Evolutionary conservation across 768 basidiomycete genomes (phyloP).

Genomic region (Rhodosporidiobolus odoratus): DNA sequence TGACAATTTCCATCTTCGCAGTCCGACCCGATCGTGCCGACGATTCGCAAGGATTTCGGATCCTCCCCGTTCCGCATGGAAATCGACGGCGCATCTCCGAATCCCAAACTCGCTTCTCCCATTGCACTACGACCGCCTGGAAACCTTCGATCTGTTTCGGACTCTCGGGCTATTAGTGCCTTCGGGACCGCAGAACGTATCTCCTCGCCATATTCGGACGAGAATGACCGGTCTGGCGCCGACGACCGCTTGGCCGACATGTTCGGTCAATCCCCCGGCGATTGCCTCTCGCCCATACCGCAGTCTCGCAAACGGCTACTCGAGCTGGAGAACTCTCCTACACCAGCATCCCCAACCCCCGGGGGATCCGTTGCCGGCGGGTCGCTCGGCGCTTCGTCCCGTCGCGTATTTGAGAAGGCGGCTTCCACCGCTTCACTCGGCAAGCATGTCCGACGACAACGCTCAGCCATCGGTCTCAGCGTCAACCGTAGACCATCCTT

Average conservation of each 20-base stretch:
- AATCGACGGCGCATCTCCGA: slow-evolving; percentile 34
- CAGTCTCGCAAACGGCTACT: slow-evolving; percentile 34
- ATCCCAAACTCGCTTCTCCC: slow-evolving; percentile 9
- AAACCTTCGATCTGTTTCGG: slow-evolving; percentile 28
- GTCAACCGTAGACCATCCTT: slow-evolving; percentile 17
- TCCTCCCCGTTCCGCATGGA: slow-evolving; percentile 37
- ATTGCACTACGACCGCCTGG: slow-evolving; percentile 4
- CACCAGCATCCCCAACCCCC: slow-evolving; percentile 9
- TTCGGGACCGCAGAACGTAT: too few species aligned
- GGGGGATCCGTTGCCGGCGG: background rate
- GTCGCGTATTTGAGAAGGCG: slow-evolving; percentile 16
- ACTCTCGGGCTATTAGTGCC: slow-evolving; percentile 4
- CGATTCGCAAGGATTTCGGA: slow-evolving; percentile 1
- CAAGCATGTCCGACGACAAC: slow-evolving; percentile 23
- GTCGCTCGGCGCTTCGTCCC: slow-evolving; percentile 12
- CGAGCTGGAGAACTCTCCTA: slow-evolving; percentile 35
- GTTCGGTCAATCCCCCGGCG: slow-evolving; percentile 13
- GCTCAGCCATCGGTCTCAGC: slow-evolving; percentile 19
- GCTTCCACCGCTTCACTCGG: slow-evolving; percentile 10
- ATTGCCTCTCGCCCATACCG: slow-evolving; percentile 25
- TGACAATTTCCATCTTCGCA: background rate
- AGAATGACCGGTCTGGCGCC: slow-evolving; percentile 14
- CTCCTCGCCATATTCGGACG: slow-evolving; percentile 8
- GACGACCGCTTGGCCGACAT: slow-evolving; percentile 17
- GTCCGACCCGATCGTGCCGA: slow-evolving; percentile 30